A percentile compares a stretch with the other conserved stretches of the same genome.
These are phyloP conservation scores for Anisodus acutangulus DNA, from an alignment of 257 asterid species.

Conservation along the genomic window DNA sequence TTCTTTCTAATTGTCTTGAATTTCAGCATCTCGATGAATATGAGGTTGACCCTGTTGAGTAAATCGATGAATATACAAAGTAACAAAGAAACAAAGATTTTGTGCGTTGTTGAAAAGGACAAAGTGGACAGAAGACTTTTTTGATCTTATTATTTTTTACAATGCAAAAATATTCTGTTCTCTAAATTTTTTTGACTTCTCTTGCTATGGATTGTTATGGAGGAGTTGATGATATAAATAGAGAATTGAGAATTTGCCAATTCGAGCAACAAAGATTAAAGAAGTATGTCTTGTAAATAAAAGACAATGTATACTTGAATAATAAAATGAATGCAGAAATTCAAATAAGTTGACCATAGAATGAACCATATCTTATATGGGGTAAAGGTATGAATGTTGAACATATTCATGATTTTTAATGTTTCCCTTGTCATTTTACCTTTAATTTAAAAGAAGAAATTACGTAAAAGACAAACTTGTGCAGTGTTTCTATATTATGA, in stretches of 20 bases:
- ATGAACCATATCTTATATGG: too few species aligned
- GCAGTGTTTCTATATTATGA: not conserved
- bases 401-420: too few species aligned
- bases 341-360: too few species aligned
- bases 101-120: slow-evolving; percentile 23
- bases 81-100: slow-evolving; percentile 13
- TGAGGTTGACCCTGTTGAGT: slow-evolving; percentile 37
- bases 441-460: not conserved
- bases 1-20: slow-evolving; percentile 55
- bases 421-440: not conserved
- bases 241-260: not conserved
- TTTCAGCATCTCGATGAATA: slow-evolving; percentile 58
- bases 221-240: slow-evolving; percentile 21
- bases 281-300: not conserved
- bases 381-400: too few species aligned
- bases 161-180: too few species aligned
- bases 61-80: slow-evolving; percentile 39
- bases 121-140: slow-evolving; percentile 22
- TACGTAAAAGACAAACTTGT: not conserved
- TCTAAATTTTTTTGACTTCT: not conserved
- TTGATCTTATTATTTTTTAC: not conserved
- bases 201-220: not conserved
- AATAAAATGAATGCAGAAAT: not conserved
- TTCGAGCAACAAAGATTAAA: not conserved
- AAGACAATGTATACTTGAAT: not conserved